These are phyloP conservation scores for Penicillium odoratum DNA, from an alignment of 495 filamentous ascomycete genomes.

Conservation along the genomic window DNA sequence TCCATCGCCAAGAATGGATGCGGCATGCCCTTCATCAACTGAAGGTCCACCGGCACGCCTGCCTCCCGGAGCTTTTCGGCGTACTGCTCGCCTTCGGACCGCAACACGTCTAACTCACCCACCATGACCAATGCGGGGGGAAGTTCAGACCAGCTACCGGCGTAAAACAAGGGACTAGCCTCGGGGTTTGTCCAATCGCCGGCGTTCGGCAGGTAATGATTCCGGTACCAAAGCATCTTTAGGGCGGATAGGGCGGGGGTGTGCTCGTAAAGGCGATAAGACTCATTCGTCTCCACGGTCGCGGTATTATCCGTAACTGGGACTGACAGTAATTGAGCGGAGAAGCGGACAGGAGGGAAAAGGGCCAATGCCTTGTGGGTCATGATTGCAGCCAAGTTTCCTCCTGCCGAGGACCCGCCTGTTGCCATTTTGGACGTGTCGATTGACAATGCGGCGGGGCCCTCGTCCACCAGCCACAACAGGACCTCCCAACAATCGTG, in stretches of 20 bases:
- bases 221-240: constrained; percentile 61
- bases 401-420: constrained; percentile 57
- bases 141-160: constrained; percentile 47
- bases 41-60: constrained; percentile 53
- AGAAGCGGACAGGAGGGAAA: constrained; percentile 45
- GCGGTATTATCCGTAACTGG: constrained; percentile 61
- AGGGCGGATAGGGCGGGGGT: constrained; percentile 50
- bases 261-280: constrained; percentile 51
- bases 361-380: constrained; percentile 51
- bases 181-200: constrained; percentile 49
- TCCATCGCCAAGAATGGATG: constrained; percentile 66
- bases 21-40: constrained; percentile 60
- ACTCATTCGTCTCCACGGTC: constrained; percentile 39
- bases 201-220: constrained; percentile 54
- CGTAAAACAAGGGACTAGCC: constrained; percentile 54
- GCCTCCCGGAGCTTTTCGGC: constrained; percentile 49
- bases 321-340: constrained; percentile 54
- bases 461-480: constrained; percentile 51
- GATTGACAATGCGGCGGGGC: constrained; percentile 38
- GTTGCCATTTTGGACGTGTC: constrained; percentile 50
- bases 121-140: constrained; percentile 55
- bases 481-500: constrained; percentile 59
- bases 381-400: constrained; percentile 56
- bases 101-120: constrained; percentile 56
- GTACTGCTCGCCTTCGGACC: constrained; percentile 52